Evolutionary conservation across 225 moss, liverwort and hornwort genomes (phyloP).

Genomic region (Pleurozium schreberi): DNA sequence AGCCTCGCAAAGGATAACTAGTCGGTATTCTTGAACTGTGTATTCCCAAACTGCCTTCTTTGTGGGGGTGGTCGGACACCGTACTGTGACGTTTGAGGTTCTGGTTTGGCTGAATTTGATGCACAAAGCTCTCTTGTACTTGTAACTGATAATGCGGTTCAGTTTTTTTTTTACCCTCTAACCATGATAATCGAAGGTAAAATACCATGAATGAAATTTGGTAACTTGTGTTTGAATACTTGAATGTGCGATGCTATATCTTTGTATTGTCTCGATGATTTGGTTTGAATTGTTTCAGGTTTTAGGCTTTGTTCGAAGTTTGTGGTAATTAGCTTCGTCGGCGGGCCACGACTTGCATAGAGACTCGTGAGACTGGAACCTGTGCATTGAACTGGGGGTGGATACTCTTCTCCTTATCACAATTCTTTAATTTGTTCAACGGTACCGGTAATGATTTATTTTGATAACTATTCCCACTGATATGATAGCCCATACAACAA

Average conservation of each 20-base stretch:
- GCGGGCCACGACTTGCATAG: background rate
- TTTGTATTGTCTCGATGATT: no score
- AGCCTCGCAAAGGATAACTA: background rate
- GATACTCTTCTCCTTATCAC: no score
- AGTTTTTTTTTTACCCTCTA: background rate
- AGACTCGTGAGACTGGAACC: background rate
- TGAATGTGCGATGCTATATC: background rate
- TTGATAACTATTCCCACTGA: background rate
- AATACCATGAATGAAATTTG: background rate
- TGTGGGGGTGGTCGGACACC: background rate
- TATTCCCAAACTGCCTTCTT: background rate
- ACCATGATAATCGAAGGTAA: no score
- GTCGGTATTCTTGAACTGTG: no score
- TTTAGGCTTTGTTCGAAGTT: background rate
- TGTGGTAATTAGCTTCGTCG: background rate
- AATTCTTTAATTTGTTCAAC: no score
- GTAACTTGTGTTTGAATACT: background rate
- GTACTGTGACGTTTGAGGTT: background rate
- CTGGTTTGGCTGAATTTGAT: background rate
- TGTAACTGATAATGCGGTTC: background rate
- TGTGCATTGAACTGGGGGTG: background rate
- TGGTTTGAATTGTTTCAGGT: background rate
- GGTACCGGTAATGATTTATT: background rate
- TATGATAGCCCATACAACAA: background rate
- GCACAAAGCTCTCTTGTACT: background rate